Conservation (phyloP, 345 rosid species). For the Stellera chamaejasme region DNA sequence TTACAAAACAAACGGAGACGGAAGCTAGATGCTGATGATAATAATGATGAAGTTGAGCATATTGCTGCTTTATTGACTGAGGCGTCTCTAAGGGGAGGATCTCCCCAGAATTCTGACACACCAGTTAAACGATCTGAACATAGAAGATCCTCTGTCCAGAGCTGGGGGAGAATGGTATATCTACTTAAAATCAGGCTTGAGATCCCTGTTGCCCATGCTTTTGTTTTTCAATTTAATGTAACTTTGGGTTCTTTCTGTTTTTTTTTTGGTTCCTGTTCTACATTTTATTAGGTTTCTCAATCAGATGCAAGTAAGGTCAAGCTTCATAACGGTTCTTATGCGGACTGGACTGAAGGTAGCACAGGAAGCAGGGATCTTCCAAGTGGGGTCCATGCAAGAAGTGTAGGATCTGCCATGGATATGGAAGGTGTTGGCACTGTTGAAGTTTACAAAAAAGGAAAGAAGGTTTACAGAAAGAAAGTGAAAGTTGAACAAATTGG, state of each 20-base stretch:
- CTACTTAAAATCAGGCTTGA: constrained; percentile 4
- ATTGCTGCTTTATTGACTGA: constrained; percentile 65
- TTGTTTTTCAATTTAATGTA: too few species aligned
- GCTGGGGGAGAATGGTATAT: constrained; percentile 66
- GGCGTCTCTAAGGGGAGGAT: constrained; percentile 56
- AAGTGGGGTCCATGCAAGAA: constrained; percentile 32
- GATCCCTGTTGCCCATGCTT: neutral
- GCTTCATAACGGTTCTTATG: constrained; percentile 28
- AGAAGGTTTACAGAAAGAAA: constrained; percentile 48
- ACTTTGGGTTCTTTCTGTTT: neutral
- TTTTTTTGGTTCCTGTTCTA: constrained; percentile 3
- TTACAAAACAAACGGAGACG: constrained; percentile 39
- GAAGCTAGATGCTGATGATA: constrained; percentile 35
- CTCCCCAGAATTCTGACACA: constrained; percentile 52
- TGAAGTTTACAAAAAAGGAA: constrained; percentile 51
- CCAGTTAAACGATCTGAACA: constrained; percentile 31
- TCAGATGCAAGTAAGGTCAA: constrained; percentile 36
- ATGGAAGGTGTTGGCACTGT: constrained; percentile 56
- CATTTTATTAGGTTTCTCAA: constrained; percentile 30
- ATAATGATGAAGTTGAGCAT: constrained; percentile 62
- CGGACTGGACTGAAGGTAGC: constrained; percentile 37
- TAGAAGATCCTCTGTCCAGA: constrained; percentile 38
- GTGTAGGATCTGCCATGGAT: constrained; percentile 34
- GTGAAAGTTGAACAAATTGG: constrained; percentile 40
- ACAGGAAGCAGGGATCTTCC: constrained; percentile 28